Evolutionary conservation across 768 basidiomycete genomes (phyloP).

Genomic region (Rhodotorula graminis): DNA sequence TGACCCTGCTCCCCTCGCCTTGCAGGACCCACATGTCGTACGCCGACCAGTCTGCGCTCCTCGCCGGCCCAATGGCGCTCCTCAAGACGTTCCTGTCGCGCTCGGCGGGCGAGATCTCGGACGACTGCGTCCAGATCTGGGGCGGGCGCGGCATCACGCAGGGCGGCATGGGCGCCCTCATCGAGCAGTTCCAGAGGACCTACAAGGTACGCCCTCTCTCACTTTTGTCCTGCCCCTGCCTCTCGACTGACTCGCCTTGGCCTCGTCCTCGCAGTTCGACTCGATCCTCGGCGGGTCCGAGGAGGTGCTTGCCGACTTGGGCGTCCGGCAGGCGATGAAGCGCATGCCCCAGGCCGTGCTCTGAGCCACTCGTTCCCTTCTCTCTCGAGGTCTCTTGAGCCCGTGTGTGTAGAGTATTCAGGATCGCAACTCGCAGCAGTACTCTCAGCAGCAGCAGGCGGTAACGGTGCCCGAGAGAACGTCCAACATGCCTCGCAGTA

Average conservation of each 20-base stretch:
- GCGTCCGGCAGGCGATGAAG: constrained; percentile 25
- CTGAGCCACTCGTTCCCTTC: neutral
- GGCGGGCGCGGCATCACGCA: constrained; percentile 77
- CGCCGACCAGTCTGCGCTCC: constrained; percentile 10
- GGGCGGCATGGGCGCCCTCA: constrained; percentile 70
- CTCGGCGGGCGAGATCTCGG: constrained; percentile 14
- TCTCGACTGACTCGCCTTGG: neutral
- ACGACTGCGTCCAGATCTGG: constrained; percentile 74
- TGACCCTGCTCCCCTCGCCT: neutral
- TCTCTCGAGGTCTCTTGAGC: too few species aligned
- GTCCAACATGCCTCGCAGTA: too few species aligned
- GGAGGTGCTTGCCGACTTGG: constrained; percentile 28
- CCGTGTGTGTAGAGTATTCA: neutral
- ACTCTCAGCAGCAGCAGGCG: too few species aligned
- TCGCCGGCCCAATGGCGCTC: constrained; percentile 23
- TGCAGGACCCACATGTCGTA: constrained; percentile 22
- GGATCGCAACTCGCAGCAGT: neutral
- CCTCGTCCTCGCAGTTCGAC: constrained; percentile 26
- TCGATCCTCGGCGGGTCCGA: constrained; percentile 16
- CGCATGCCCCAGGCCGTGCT: constrained; percentile 19
- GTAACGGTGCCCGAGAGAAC: too few species aligned
- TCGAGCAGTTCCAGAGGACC: constrained; percentile 51
- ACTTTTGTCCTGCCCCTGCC: neutral
- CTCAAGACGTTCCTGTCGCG: constrained; percentile 25
- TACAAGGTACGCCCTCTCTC: neutral